Base-by-base conservation (phyloP, 371 early-diverging fungal species). In the Mucor plumbeus region DNA sequence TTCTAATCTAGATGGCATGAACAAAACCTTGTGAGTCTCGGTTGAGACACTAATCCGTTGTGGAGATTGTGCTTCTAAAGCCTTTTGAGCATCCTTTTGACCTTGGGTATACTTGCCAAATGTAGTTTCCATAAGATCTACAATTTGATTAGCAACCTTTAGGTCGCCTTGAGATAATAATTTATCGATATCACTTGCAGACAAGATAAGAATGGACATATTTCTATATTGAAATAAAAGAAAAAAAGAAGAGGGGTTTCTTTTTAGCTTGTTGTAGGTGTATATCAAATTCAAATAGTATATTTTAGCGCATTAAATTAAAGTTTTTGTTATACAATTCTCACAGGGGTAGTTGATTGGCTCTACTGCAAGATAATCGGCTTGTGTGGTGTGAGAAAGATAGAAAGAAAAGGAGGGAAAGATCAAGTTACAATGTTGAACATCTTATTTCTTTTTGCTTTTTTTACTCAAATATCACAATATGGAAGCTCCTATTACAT, bases 1-100 rank as follows among this genome's bases (percentile, higher is more conserved):
- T 36, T 82, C 71, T 39, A 87, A 76, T 31, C 88, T 73, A 7
- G 87, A 81, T 15, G 88, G 88, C 88, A 88, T 88, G 71, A 84
- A 81, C 33, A 88, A 65, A 0, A 83, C 80, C 34, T 80, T 67
- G 57, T 83, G 85, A n/a, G 56, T 53, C 6, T 77, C 73, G 0
- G 85, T 84, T 5, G 69, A 60, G 13, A 87, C 71, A 14, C 74
- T 71, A 17, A 77, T 74, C 31, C 88, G 74, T 33, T 80, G 80
- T 33, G 88, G 88, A 1, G 86, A 82, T 61, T 88, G 87, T 8
- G 82, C 84, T 60, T 72, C 43, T 33, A 70, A 43, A 5, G 73
- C 70, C 14, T 67, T 48, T 71, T 76, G 21, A 26, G 63, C 59
- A 54, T 68, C 33, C 7, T 21, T 44, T 17, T 74, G 76, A 7